A percentile compares a stretch with the other conserved stretches of the same genome.
phyloP scores from a whole-genome alignment of 495 filamentous ascomycete genomes.

The Terfezia claveryi region DNA sequence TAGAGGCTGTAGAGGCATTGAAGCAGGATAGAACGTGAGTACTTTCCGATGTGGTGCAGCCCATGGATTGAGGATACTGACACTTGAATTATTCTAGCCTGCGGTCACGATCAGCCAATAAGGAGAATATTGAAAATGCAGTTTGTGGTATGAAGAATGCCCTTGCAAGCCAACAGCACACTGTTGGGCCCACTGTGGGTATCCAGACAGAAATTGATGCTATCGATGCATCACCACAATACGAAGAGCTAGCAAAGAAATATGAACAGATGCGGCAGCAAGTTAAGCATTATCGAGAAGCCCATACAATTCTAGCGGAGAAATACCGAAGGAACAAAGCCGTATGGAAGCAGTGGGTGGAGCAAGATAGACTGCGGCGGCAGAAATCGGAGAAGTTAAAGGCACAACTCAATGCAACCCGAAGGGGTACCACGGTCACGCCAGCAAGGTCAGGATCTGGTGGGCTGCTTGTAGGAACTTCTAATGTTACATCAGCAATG shows the following conservation, averaged over 20 bases:
- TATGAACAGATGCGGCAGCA: slow-evolving; percentile 7
- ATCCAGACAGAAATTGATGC: not conserved
- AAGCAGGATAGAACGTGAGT: not conserved
- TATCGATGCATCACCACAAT: slow-evolving; percentile 2
- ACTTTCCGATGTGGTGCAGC: not conserved
- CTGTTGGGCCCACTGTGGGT: not conserved
- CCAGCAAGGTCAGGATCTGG: not conserved
- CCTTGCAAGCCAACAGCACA: too few species aligned
- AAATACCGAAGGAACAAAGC: slow-evolving; percentile 16
- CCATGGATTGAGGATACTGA: not conserved
- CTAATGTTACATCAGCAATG: slow-evolving; percentile 2
- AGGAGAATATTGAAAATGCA: not conserved
- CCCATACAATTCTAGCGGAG: slow-evolving; percentile 9
- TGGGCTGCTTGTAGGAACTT: not conserved
- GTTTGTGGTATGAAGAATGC: too few species aligned
- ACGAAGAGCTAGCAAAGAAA: slow-evolving; percentile 9
- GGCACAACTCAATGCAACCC: not conserved
- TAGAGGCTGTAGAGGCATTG: not conserved
- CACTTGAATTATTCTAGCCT: not conserved
- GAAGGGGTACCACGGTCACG: slow-evolving; percentile 2
- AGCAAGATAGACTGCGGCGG: slow-evolving; percentile 7
- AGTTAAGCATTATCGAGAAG: slow-evolving; percentile 9
- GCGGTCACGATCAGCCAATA: slow-evolving; percentile 3
- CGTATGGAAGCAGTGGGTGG: slow-evolving; percentile 13
- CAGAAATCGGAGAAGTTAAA: slow-evolving; percentile 9